Evolutionary conservation across 2,329 filamentous ascomycete species (phyloP), one percentile per base, ranked within the genome.

Genomic region (Pestalotiopsis sp.): DNA sequence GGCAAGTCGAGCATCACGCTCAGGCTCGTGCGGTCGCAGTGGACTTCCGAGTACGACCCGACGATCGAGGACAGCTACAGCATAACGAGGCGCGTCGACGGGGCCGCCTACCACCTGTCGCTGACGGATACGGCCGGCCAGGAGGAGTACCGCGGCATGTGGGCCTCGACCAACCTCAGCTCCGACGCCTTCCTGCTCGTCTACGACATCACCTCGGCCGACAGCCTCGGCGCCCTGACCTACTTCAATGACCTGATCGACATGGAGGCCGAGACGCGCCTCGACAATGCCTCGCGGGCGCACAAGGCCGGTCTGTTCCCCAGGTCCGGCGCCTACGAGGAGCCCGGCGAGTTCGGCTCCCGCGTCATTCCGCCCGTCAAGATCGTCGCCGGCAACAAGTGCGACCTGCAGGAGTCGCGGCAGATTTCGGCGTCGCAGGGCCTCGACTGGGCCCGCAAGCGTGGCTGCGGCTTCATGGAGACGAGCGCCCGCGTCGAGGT

Each of bases 41-140:
- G 93, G 93, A 95, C 92, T 7, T 91, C 91, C 74, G 93, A 95
- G 79, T 93, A 93, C 80, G 92, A 93, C 81, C 91, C 91, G 17
- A 93, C 91, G 45, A 93, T 93, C 80, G 91, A 94, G 81, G 93
- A 96, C 85, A 94, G 91, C 73, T 96, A 96, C 85, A 92, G 89
- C 75, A 91, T 96, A 71, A 95, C 93, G 64, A 92, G 93, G 73
- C 88, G 87, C 74, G 90, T 96, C 78, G 93, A 95, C 75, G 93
- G 93, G 76, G 86, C 95, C 66, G 90, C 89, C 64, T 95, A 95
- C 85, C 91, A 93, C 79, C 89, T 96, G 45, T 86, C 87, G 63
- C 87, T 96, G 64, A 95, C 92, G 69, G 93, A 96, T 83, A 95
- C 93, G 1, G 93, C 93, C 31, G 93, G 93, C n/a, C 93, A 96